phyloP scores from a whole-genome alignment of 169 alveolate genomes.

The Plasmodium knowlesi region DNA sequence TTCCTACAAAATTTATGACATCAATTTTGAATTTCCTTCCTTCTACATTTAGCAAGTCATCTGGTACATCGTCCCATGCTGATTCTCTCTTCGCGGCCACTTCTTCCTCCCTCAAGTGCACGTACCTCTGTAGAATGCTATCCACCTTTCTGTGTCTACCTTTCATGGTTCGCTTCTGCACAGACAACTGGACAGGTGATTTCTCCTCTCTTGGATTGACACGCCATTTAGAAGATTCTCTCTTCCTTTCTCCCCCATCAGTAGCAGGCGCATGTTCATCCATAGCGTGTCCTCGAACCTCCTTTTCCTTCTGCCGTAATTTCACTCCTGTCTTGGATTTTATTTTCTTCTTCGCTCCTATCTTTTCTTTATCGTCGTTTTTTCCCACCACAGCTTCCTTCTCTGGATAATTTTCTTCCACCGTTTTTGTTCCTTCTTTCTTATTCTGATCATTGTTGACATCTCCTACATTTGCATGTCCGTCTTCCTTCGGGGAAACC shows the following conservation, averaged over 20 bases:
- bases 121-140: conserved; percentile 23
- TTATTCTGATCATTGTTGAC: background rate
- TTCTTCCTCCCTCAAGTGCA: conserved; percentile 28
- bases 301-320: background rate
- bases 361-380: background rate
- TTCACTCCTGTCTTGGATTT: background rate
- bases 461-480: background rate
- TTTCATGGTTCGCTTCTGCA: background rate
- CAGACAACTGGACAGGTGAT: background rate
- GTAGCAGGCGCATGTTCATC: background rate
- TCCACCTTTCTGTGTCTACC: conserved; percentile 21
- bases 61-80: background rate
- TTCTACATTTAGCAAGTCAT: conserved; percentile 9
- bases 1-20: conserved; percentile 16
- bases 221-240: background rate
- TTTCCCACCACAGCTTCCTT: background rate
- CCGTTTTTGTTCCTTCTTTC: background rate
- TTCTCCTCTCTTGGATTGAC: background rate
- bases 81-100: background rate
- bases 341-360: background rate
- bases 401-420: background rate
- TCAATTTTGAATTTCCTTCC: conserved; percentile 57
- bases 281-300: background rate
- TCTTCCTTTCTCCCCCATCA: background rate
- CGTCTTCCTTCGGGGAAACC: background rate